Percentiles rank a stretch among this genome's conserved stretches.
These are phyloP conservation scores for Stipa capillata DNA, from an alignment of 176 grass and related monocot genomes.

Conservation along the genomic window DNA sequence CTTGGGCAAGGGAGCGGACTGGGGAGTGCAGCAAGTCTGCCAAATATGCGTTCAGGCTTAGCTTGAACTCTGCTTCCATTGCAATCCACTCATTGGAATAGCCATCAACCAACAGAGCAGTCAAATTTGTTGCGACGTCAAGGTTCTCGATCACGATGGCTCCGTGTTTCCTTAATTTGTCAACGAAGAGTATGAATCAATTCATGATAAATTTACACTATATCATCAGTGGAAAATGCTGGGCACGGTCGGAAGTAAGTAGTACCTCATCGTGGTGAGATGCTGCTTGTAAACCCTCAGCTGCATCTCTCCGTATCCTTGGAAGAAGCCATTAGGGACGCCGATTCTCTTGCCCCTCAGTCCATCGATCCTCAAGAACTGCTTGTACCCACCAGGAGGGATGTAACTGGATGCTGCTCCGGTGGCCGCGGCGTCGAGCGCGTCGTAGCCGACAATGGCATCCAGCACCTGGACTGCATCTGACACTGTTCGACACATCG, in stretches of 20 bases:
- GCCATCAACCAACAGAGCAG: slow-evolving; percentile 27
- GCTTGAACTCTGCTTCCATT: slow-evolving; percentile 55
- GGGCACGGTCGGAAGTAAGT: too few relatives aligned
- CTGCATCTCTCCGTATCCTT: neutral
- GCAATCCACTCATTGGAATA: slow-evolving; percentile 32
- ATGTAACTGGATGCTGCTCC: slow-evolving; percentile 28
- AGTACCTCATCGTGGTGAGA: slow-evolving; percentile 39
- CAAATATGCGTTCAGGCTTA: slow-evolving; percentile 38
- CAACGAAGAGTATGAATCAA: too few relatives aligned
- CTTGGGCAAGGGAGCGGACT: slow-evolving; percentile 38
- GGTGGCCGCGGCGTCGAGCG: neutral
- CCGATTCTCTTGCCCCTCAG: slow-evolving; percentile 35
- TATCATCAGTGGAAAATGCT: too few relatives aligned
- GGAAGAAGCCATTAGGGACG: slow-evolving; percentile 28
- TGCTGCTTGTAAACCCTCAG: slow-evolving; percentile 31
- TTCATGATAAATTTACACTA: neutral
- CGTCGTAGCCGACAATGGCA: slow-evolving; percentile 40
- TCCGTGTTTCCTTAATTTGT: slow-evolving; percentile 38
- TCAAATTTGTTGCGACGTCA: slow-evolving; percentile 33
- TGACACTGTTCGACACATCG: slow-evolving; percentile 27
- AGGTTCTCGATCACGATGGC: slow-evolving; percentile 50
- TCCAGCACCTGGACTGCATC: slow-evolving; percentile 50
- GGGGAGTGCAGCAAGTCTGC: slow-evolving; percentile 33
- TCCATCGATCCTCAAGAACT: slow-evolving; percentile 39
- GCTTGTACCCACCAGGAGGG: slow-evolving; percentile 32